Percentiles rank a stretch among this genome's conserved stretches.
phyloP scores from a whole-genome alignment of 495 filamentous ascomycete species.

The Lophium mytilinum region DNA sequence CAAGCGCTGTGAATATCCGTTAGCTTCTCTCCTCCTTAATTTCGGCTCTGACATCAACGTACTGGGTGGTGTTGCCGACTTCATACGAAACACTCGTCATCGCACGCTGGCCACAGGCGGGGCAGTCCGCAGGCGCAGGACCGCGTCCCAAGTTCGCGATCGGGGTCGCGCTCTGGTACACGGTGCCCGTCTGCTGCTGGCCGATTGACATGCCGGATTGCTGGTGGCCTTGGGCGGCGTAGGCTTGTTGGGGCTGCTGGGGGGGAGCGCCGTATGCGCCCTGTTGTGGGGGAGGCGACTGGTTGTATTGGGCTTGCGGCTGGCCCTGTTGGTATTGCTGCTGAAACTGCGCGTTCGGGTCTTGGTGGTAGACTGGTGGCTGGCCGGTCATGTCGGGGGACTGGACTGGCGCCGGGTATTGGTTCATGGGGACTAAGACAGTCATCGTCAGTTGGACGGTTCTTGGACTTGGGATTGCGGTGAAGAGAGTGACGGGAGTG shows the following conservation, averaged over 20 bases:
- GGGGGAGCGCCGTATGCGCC: neutral
- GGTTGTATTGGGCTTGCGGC: neutral
- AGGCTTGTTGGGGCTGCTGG: conserved; percentile 11
- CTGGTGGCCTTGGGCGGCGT: conserved; percentile 8
- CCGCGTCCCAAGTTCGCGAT: conserved; percentile 28
- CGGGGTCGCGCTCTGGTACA: conserved; percentile 30
- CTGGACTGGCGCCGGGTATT: neutral
- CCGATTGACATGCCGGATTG: conserved; percentile 11
- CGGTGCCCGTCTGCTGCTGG: conserved; percentile 16
- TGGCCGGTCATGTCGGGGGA: conserved; percentile 3
- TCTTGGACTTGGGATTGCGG: neutral
- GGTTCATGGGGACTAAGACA: neutral
- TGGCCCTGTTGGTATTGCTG: conserved; percentile 13
- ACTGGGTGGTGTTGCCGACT: conserved; percentile 46
- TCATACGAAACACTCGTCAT: conserved; percentile 39
- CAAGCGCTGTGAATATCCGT: conserved; percentile 34
- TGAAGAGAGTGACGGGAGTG: neutral
- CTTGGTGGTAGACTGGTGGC: conserved; percentile 14
- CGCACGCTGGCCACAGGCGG: conserved; percentile 39
- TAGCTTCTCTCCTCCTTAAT: neutral
- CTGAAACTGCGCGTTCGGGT: conserved; percentile 8
- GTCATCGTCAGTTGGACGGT: neutral
- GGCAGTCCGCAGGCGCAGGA: conserved; percentile 44
- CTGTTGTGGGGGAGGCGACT: neutral
- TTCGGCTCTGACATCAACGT: conserved; percentile 18